These are phyloP conservation scores for Naganishia albida DNA, from an alignment of 1,284 basidiomycete species.

Conservation along the genomic window DNA sequence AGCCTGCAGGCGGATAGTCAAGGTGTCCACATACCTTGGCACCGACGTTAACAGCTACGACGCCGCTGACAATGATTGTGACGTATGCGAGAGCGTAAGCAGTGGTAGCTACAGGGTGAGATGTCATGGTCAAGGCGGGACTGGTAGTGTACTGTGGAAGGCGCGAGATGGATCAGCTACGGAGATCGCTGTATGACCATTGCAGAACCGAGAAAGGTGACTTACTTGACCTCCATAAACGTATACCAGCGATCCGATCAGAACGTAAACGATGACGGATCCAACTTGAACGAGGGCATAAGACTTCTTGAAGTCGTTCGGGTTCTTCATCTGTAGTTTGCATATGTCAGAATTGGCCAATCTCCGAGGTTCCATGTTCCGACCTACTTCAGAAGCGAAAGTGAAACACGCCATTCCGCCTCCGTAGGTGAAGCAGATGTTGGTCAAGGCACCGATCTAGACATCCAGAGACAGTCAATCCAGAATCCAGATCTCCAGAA, in stretches of 20 bases:
- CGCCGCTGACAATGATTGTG: constrained; percentile 49
- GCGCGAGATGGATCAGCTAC: neutral
- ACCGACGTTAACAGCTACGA: constrained; percentile 47
- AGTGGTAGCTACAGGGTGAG: constrained; percentile 41
- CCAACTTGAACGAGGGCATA: constrained; percentile 44
- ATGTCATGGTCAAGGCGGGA: constrained; percentile 47
- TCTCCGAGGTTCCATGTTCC: neutral
- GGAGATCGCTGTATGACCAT: neutral
- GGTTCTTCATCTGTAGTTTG: constrained; percentile 40
- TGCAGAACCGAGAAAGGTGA: neutral
- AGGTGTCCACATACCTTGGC: constrained; percentile 37
- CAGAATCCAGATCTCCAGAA: neutral
- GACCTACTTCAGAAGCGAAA: constrained; percentile 43
- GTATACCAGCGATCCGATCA: constrained; percentile 45
- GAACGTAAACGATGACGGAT: constrained; percentile 41
- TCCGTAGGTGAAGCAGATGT: constrained; percentile 48
- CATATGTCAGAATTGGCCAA: neutral
- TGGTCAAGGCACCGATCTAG: constrained; percentile 45
- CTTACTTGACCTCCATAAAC: constrained; percentile 44
- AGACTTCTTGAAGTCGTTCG: constrained; percentile 50
- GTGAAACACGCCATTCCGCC: constrained; percentile 48
- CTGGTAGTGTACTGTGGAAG: constrained; percentile 40
- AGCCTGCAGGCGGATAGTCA: neutral
- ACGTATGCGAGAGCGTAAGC: constrained; percentile 33
- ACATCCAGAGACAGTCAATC: neutral